phyloP scores from a whole-genome alignment of 228 moss, liverwort and hornwort genomes.

The Sphagnum magellanicum region DNA sequence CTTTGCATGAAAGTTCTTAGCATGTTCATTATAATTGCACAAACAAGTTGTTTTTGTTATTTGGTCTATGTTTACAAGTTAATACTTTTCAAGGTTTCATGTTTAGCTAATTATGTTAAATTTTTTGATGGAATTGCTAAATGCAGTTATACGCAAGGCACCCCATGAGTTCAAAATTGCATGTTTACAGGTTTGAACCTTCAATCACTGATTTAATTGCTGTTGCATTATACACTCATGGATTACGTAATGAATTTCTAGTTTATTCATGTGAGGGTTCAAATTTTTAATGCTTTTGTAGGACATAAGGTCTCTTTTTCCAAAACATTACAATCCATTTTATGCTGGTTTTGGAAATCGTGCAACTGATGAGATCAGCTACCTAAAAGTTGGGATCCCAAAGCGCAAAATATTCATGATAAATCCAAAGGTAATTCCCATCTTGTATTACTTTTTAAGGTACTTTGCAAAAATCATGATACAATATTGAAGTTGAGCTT shows the following conservation, averaged over 20 bases:
- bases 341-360: constrained; percentile 67
- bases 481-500: too few species aligned
- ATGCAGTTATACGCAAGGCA: constrained; percentile 53
- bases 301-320: constrained; percentile 58
- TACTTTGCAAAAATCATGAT: too few species aligned
- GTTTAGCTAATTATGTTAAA: not conserved
- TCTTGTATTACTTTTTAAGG: not conserved
- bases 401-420: constrained; percentile 59
- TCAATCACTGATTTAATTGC: not conserved
- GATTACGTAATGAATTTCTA: too few species aligned
- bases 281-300: constrained; percentile 4
- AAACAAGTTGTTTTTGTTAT: not conserved
- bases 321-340: constrained; percentile 43
- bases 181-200: constrained; percentile 39
- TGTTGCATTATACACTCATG: too few species aligned
- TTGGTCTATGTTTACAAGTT: not conserved
- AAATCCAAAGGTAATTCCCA: constrained; percentile 40
- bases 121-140: not conserved
- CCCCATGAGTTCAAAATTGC: constrained; percentile 73
- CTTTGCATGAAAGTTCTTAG: not conserved
- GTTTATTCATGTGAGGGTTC: too few species aligned
- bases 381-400: constrained; percentile 53
- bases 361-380: constrained; percentile 54
- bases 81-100: not conserved
- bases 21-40: not conserved